Evolutionary conservation across 2,329 filamentous ascomycete species (phyloP).

Genomic region (Fusarium concolor): DNA sequence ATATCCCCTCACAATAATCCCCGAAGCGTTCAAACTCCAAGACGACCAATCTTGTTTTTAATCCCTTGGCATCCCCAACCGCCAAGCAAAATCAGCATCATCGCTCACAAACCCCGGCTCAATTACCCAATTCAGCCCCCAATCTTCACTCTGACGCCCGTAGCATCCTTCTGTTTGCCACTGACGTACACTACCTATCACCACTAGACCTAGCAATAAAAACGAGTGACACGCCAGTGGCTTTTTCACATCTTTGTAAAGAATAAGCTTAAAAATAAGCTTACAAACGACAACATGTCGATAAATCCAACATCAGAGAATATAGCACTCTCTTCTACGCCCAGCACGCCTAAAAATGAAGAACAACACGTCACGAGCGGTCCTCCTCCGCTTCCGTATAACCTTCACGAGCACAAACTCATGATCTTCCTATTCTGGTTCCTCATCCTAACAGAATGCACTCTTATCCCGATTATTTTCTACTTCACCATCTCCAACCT

Average conservation of each 20-base stretch:
- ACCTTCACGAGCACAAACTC: constrained; percentile 43
- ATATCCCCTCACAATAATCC: background rate
- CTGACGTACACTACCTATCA: constrained; percentile 20
- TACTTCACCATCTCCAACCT: constrained; percentile 57
- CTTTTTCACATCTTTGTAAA: background rate
- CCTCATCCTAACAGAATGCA: constrained; percentile 42
- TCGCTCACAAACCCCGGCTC: background rate
- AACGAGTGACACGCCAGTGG: background rate
- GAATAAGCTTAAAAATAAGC: constrained; percentile 20
- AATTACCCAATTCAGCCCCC: background rate
- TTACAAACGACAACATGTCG: too few species aligned
- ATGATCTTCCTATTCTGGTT: constrained; percentile 40
- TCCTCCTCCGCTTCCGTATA: constrained; percentile 37
- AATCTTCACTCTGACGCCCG: background rate
- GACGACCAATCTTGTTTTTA: constrained; percentile 19
- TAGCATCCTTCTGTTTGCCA: constrained; percentile 7
- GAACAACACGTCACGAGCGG: background rate
- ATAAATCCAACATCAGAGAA: background rate
- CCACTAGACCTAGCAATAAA: background rate
- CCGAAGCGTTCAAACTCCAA: background rate
- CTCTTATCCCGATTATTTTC: constrained; percentile 56
- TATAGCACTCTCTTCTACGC: constrained; percentile 4
- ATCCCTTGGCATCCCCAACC: constrained; percentile 13
- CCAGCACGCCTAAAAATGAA: constrained; percentile 10
- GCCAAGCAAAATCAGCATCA: constrained; percentile 32